These are phyloP conservation scores for Oryza rufipogon DNA, from an alignment of 176 grass and related monocot genomes.

Conservation along the genomic window DNA sequence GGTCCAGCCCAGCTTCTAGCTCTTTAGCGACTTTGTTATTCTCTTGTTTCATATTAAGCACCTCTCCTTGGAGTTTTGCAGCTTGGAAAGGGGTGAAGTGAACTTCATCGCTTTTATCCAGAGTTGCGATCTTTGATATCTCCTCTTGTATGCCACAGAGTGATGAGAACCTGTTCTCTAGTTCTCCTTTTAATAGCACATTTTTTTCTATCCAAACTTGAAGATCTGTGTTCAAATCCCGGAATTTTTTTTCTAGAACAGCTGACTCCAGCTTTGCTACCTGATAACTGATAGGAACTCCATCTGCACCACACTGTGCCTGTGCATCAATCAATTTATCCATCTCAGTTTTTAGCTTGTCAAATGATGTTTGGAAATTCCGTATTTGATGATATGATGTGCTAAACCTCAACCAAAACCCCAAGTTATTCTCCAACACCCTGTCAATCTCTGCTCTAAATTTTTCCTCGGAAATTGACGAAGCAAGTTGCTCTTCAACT, in stretches of 20 bases:
- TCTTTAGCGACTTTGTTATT: slow-evolving; percentile 77
- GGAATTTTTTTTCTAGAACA: slow-evolving; percentile 66
- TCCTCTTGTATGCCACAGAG: slow-evolving; percentile 69
- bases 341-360: slow-evolving; percentile 55
- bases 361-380: slow-evolving; percentile 65
- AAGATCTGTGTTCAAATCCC: slow-evolving; percentile 70
- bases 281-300: slow-evolving; percentile 39
- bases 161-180: slow-evolving; percentile 66
- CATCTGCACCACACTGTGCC: slow-evolving; percentile 19
- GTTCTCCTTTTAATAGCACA: slow-evolving; percentile 64
- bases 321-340: slow-evolving; percentile 50
- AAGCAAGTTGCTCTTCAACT: slow-evolving; percentile 35
- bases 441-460: slow-evolving; percentile 66
- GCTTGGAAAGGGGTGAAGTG: slow-evolving; percentile 54
- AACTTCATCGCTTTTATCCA: slow-evolving; percentile 37
- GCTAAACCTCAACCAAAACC: slow-evolving; percentile 81
- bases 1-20: slow-evolving; percentile 64
- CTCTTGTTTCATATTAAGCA: slow-evolving; percentile 75
- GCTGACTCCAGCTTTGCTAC: slow-evolving; percentile 53
- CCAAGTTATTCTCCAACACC: slow-evolving; percentile 64
- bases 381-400: slow-evolving; percentile 75
- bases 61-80: slow-evolving; percentile 75
- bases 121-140: slow-evolving; percentile 51
- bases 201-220: slow-evolving; percentile 86
- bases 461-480: slow-evolving; percentile 51